These are phyloP conservation scores for Lactuca saligna DNA, from an alignment of 129 eudicot genomes.

Conservation along the genomic window DNA sequence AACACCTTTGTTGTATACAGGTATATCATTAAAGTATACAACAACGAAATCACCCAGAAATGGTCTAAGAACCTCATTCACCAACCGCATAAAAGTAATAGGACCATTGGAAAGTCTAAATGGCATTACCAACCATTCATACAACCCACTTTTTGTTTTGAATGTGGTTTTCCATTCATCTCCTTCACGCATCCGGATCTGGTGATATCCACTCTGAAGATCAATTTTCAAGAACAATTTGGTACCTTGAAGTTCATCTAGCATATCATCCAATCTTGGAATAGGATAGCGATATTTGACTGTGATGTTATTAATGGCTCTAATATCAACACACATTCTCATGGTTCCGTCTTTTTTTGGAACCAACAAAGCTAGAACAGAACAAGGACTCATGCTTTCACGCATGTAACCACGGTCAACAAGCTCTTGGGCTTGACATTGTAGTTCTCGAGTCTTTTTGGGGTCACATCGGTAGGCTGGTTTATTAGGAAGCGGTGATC, in stretches of 20 bases:
- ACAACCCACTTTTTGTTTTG: constrained; percentile 4
- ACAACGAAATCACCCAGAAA: neutral
- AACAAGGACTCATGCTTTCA: constrained; percentile 17
- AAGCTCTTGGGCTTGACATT: constrained; percentile 16
- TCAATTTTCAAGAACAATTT: neutral
- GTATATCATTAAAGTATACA: neutral
- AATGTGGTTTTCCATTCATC: constrained; percentile 5
- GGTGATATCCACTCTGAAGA: neutral
- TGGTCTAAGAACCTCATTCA: constrained; percentile 5
- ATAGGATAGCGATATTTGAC: neutral
- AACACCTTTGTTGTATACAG: neutral
- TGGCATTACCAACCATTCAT: constrained; percentile 18
- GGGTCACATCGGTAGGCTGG: constrained; percentile 9
- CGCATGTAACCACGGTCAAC: constrained; percentile 5
- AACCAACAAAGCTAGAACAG: neutral
- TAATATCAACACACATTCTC: neutral
- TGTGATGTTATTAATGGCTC: neutral
- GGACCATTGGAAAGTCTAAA: constrained; percentile 22
- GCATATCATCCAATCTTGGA: neutral
- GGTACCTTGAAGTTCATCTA: neutral
- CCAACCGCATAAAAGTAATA: neutral
- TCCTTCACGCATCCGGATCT: neutral
- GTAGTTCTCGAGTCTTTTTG: constrained; percentile 5
- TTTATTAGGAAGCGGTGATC: neutral
- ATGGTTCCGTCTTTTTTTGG: constrained; percentile 11